phyloP scores from a whole-genome alignment of 2,329 filamentous ascomycete species.

The Verticillium alfalfae region DNA sequence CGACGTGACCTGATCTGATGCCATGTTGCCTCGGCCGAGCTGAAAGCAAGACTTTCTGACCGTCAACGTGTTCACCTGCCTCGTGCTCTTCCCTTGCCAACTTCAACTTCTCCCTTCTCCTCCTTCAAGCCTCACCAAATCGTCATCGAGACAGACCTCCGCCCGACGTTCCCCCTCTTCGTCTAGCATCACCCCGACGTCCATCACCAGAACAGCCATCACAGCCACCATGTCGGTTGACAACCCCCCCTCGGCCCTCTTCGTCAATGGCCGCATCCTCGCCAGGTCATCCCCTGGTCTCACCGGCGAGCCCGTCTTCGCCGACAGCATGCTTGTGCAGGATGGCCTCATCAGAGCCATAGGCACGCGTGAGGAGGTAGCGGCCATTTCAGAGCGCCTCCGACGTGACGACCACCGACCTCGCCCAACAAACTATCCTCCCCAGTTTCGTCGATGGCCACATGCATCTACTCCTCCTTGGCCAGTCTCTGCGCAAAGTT shows the following conservation, averaged over 20 bases:
- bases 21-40: neutral
- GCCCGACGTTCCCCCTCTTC: neutral
- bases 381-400: neutral
- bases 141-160: neutral
- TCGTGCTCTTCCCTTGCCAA: neutral
- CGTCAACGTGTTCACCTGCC: neutral
- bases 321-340: constrained; percentile 11
- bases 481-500: constrained; percentile 47
- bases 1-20: neutral
- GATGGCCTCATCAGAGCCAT: constrained; percentile 9
- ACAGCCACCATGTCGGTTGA: neutral
- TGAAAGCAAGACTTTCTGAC: neutral
- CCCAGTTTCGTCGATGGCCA: constrained; percentile 55
- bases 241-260: constrained; percentile 3
- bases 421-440: constrained; percentile 32
- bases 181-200: neutral
- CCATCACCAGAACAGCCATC: neutral
- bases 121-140: neutral
- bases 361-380: constrained; percentile 2
- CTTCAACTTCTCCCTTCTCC: neutral
- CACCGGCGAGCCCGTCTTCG: constrained; percentile 9
- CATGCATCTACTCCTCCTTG: constrained; percentile 49
- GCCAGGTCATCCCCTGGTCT: constrained; percentile 7
- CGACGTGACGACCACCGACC: constrained; percentile 5
- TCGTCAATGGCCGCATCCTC: constrained; percentile 12